These are phyloP conservation scores for Podila epicladia DNA, from an alignment of 192 early-diverging fungal genomes.

Conservation along the genomic window DNA sequence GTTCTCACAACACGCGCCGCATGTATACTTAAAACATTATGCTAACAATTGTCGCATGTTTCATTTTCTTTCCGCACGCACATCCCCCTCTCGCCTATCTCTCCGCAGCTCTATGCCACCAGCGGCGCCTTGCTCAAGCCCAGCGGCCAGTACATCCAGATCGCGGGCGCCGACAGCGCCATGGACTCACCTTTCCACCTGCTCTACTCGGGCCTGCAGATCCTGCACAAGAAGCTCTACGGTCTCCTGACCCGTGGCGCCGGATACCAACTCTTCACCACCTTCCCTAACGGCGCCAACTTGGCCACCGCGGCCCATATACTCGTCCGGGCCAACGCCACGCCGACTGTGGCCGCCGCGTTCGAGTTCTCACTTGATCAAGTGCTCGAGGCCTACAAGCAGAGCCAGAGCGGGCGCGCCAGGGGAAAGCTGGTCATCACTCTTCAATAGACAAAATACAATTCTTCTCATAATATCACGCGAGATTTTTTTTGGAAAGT, in stretches of 20 bases:
- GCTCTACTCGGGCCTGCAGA: neutral
- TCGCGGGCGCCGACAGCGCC: constrained; percentile 11
- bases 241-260: constrained; percentile 20
- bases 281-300: constrained; percentile 19
- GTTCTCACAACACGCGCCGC: too few species aligned
- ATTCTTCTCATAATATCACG: too few species aligned
- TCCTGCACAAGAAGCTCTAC: constrained; percentile 11
- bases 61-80: neutral
- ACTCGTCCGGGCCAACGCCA: constrained; percentile 11
- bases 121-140: constrained; percentile 20
- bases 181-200: constrained; percentile 23
- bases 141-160: constrained; percentile 18
- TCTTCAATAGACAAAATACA: neutral
- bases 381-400: constrained; percentile 25
- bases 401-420: constrained; percentile 19
- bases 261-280: constrained; percentile 34
- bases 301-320: constrained; percentile 12
- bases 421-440: constrained; percentile 43
- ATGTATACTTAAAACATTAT: neutral
- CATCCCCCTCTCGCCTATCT: too few species aligned
- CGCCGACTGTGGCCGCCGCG: constrained; percentile 27
- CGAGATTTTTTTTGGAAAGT: too few species aligned
- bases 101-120: neutral
- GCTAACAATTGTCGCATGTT: neutral
- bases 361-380: constrained; percentile 17